Conservation (phyloP, 139 green algal species). For the Dunaliella sp. region DNA sequence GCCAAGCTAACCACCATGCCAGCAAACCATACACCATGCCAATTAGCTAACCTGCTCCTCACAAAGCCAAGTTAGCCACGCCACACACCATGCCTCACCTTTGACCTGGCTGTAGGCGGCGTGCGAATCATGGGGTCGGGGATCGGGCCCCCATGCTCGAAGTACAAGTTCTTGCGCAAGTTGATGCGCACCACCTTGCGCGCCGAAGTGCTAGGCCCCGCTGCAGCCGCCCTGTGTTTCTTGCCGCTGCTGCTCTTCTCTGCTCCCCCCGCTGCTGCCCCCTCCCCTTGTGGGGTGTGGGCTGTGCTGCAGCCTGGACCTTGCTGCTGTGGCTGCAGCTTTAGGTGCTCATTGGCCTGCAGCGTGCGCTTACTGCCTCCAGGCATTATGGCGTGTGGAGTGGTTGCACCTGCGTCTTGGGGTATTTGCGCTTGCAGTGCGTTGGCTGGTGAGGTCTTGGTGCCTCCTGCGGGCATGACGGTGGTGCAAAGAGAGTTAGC, state of each 20-base stretch:
- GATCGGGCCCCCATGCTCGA: conserved; percentile 60
- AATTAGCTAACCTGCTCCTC: too few species aligned
- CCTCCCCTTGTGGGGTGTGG: not conserved
- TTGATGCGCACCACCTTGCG: conserved; percentile 66
- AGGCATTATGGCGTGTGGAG: not conserved
- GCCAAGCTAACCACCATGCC: too few species aligned
- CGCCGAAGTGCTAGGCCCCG: not conserved
- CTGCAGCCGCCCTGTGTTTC: not conserved
- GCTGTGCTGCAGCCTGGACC: not conserved
- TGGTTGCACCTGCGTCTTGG: not conserved
- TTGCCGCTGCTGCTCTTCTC: not conserved
- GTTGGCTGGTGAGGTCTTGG: too few species aligned
- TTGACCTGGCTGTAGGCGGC: conserved; percentile 61
- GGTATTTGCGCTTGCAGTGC: not conserved
- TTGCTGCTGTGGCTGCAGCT: conserved; percentile 7
- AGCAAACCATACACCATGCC: too few species aligned
- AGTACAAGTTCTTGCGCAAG: conserved; percentile 76
- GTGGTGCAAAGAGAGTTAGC: too few species aligned
- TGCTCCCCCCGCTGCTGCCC: not conserved
- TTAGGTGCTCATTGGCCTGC: too few species aligned
- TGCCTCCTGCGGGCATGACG: too few species aligned
- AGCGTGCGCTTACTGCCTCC: not conserved
- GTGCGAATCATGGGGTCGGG: conserved; percentile 69
- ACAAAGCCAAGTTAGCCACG: too few species aligned
- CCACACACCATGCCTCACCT: too few species aligned